A percentile compares a stretch with the other conserved stretches of the same genome.
Conservation (phyloP, 148 eudicot genomes). For the Limonium bicolor region DNA sequence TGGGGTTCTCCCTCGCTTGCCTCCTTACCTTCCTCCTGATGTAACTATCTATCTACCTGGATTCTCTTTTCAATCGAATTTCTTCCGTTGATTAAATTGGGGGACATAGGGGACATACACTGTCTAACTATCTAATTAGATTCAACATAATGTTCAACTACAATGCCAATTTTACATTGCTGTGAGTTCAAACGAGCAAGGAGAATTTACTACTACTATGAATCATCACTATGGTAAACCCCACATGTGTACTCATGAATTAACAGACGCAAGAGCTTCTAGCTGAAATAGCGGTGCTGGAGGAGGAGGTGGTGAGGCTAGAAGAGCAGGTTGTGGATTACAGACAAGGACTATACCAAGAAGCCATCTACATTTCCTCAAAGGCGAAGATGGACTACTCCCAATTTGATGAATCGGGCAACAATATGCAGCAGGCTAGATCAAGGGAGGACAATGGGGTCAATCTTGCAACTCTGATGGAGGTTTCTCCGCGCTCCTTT, state of each 20-base stretch:
- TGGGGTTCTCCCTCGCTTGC: conserved; percentile 5
- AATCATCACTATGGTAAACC: too few species aligned
- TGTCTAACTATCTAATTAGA: too few species aligned
- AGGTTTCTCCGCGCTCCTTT: conserved; percentile 5
- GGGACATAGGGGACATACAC: too few species aligned
- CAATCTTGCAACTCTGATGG: conserved; percentile 6
- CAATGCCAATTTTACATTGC: too few species aligned
- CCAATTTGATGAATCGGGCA: conserved; percentile 7
- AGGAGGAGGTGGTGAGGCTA: conserved; percentile 4
- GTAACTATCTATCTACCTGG: too few species aligned
- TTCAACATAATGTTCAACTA: too few species aligned
- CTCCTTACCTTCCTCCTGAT: conserved; percentile 7
- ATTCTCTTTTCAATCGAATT: too few species aligned
- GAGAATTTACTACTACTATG: too few species aligned
- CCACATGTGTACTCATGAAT: too few species aligned
- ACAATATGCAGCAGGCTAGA: conserved; percentile 1
- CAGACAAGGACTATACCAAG: conserved; percentile 11
- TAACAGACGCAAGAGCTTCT: conserved; percentile 4
- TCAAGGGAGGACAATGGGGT: conserved; percentile 3
- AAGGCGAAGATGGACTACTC: conserved; percentile 23
- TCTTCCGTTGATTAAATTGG: too few species aligned
- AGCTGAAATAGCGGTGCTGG: conserved; percentile 5
- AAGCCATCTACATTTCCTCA: conserved; percentile 37
- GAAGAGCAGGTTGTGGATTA: conserved; percentile 6
- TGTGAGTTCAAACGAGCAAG: too few species aligned